Conservation (phyloP, 768 basidiomycete genomes). For the Dictyophora rubrovolvata region DNA sequence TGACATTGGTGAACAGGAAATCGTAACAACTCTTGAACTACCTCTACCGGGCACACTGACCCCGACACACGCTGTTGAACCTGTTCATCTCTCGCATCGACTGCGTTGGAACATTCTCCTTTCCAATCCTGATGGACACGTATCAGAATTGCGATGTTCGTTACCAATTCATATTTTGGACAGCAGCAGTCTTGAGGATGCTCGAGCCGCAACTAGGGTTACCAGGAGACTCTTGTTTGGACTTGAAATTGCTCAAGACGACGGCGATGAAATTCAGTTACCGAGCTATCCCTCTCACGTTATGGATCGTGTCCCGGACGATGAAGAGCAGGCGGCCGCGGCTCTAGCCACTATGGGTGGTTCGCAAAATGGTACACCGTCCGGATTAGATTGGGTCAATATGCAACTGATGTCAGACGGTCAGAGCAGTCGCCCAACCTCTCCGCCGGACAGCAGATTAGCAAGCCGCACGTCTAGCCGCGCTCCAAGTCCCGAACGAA, state of each 20-base stretch:
- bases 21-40: conserved; percentile 49
- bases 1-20: conserved; percentile 27
- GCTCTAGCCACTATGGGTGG: background rate
- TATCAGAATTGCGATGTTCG: conserved; percentile 90
- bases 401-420: conserved; percentile 27
- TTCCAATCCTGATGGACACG: conserved; percentile 82
- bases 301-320: conserved; percentile 64
- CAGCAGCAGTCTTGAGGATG: conserved; percentile 60
- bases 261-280: conserved; percentile 53
- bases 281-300: conserved; percentile 88
- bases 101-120: conserved; percentile 75
- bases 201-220: conserved; percentile 55
- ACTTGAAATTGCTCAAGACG: conserved; percentile 21
- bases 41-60: conserved; percentile 50
- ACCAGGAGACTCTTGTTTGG: conserved; percentile 67
- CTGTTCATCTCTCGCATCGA: conserved; percentile 66
- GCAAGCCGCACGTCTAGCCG: conserved; percentile 30
- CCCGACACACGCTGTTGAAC: conserved; percentile 67
- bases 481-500: conserved; percentile 50
- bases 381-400: conserved; percentile 70
- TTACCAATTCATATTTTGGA: conserved; percentile 83
- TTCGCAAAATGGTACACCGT: background rate
- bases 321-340: conserved; percentile 13
- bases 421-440: conserved; percentile 20
- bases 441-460: conserved; percentile 19